Evolutionary conservation across 345 rosid genomes (phyloP), one percentile per base, ranked within the genome.

Genomic region (Brassica rapa): DNA sequence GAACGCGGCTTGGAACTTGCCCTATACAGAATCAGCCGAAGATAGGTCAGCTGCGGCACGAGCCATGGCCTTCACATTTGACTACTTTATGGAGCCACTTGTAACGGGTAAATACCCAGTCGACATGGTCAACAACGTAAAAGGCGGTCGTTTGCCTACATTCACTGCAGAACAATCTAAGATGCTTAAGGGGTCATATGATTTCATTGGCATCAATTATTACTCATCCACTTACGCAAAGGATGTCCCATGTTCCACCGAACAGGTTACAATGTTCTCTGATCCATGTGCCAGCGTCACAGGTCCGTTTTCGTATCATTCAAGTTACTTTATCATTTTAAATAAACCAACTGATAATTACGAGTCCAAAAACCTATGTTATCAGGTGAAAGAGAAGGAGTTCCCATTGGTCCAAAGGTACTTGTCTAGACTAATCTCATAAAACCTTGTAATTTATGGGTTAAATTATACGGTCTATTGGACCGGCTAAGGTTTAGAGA

Each of bases 181-280:
- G 25, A 56, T 56, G 61, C 61, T 56, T 19, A 56, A 56, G 61
- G 61, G 61, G 27, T 56, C 27, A 56, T 56, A 19, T 56, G 61
- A 56, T 19, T 56, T 56, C 27, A 56, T 56, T 56, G 61, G 61
- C 27, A 56, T 56, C 5, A 56, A 56, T 56, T 56, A 56, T 19
- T 56, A 56, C 61, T 19, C 61, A 1, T 56, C 61, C 11, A 1
- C 25, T 19, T 56, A 56, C 27, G 27, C 61, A 19, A 56, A 19
- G 61, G 61, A 56, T 56, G 61, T 56, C 12, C 61, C 27, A 5
- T 56, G 61, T 25, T 19, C 61, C 9, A 56, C 61, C 25, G 61
- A 56, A 56, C 2, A 56, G 10, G 61, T 56, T 56, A 56, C 57
- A 51, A n/a, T 51, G 9, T 56, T 56, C 61, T 56, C 61, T 21